phyloP scores from a whole-genome alignment of 2,329 filamentous ascomycete species.

The Apiospora kogelbergensis region DNA sequence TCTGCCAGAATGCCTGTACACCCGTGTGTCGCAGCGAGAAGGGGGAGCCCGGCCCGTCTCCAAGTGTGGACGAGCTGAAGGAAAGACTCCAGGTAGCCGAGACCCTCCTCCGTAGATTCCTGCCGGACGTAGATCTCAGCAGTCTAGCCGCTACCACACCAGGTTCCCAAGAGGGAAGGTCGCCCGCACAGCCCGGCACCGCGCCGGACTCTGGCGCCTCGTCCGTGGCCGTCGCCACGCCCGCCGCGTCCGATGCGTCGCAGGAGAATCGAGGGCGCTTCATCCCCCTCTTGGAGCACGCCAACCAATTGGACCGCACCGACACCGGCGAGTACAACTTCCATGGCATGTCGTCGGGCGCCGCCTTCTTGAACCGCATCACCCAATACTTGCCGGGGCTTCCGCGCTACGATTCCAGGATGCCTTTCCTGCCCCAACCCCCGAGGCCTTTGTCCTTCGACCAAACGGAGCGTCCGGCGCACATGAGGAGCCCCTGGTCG shows the following conservation, averaged over 20 bases:
- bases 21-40: not conserved
- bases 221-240: not conserved
- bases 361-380: slow-evolving; percentile 15
- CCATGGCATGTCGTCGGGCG: slow-evolving; percentile 15
- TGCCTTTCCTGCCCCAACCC: slow-evolving; percentile 14
- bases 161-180: not conserved
- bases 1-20: not conserved
- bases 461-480: not conserved
- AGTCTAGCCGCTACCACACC: not conserved
- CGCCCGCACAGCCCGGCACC: not conserved
- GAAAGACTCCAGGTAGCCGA: slow-evolving; percentile 13
- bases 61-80: not conserved
- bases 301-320: slow-evolving; percentile 12
- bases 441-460: not conserved
- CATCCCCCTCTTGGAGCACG: slow-evolving; percentile 11
- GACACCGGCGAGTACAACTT: slow-evolving; percentile 15
- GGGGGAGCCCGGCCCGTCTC: not conserved
- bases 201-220: not conserved
- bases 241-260: not conserved
- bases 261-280: not conserved
- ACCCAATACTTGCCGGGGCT: slow-evolving; percentile 14
- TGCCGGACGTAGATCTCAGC: slow-evolving; percentile 5
- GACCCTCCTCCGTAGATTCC: slow-evolving; percentile 9
- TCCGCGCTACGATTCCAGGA: slow-evolving; percentile 12
- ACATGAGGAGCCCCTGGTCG: not conserved